A percentile compares a stretch with the other conserved stretches of the same genome.
Conservation (phyloP, 176 grass and related monocot species). For the Triticum urartu region DNA sequence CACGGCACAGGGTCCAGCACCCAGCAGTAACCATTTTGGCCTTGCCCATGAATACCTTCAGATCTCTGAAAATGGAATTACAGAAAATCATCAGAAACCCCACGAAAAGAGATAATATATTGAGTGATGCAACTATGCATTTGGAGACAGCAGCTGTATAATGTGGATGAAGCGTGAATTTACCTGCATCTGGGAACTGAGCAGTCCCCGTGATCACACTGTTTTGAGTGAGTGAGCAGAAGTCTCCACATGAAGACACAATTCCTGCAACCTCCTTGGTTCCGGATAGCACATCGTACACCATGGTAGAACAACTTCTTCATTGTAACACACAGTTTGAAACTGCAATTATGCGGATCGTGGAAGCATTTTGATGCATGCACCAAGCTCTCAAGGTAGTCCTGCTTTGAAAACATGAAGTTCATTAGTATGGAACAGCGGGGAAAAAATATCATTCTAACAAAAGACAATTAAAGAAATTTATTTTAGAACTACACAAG, state of each 20-base stretch:
- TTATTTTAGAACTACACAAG: neutral
- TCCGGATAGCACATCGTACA: slow-evolving; percentile 43
- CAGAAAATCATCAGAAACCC: neutral
- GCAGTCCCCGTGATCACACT: slow-evolving; percentile 23
- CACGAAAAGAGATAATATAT: neutral
- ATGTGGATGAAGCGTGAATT: neutral
- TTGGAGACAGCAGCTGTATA: neutral
- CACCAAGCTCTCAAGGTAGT: slow-evolving; percentile 54
- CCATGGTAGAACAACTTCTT: slow-evolving; percentile 80
- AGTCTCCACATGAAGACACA: slow-evolving; percentile 82
- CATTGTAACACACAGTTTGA: slow-evolving; percentile 44
- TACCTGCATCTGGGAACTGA: slow-evolving; percentile 57
- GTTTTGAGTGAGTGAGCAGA: slow-evolving; percentile 47
- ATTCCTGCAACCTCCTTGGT: slow-evolving; percentile 45
- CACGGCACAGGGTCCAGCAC: neutral
- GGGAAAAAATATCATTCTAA: neutral
- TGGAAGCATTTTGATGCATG: slow-evolving; percentile 70
- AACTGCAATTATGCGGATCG: slow-evolving; percentile 43
- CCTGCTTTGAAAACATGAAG: slow-evolving; percentile 52
- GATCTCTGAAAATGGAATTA: slow-evolving; percentile 28
- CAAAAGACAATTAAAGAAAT: neutral
- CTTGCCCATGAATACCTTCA: slow-evolving; percentile 29
- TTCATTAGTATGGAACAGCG: neutral
- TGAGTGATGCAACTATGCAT: neutral
- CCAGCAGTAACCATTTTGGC: neutral